These are phyloP conservation scores for Russula vinacea DNA, from an alignment of 768 basidiomycete genomes.

Conservation along the genomic window DNA sequence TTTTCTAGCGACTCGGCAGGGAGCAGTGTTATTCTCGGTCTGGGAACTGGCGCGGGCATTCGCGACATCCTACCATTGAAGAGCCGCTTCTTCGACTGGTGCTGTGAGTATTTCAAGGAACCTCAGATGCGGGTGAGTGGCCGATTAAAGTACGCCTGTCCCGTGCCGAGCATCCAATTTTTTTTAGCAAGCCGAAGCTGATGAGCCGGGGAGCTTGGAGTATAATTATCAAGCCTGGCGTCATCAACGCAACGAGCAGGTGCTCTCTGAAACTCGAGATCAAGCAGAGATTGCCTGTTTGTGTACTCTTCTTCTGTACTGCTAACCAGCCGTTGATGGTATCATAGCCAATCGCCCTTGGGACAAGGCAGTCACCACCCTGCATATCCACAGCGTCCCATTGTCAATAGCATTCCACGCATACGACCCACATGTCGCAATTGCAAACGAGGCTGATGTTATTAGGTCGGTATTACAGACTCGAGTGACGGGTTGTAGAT, in stretches of 20 bases:
- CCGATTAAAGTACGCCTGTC: neutral
- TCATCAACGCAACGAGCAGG: conserved; percentile 82
- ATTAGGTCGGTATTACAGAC: conserved; percentile 56
- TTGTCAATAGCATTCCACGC: conserved; percentile 86
- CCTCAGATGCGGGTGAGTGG: conserved; percentile 92
- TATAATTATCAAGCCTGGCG: conserved; percentile 97
- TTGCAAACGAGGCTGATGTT: conserved; percentile 82
- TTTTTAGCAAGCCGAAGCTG: conserved; percentile 82
- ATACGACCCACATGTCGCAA: conserved; percentile 83
- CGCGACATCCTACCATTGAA: conserved; percentile 85
- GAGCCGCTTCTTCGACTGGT: conserved; percentile 94
- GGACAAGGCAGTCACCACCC: conserved; percentile 67
- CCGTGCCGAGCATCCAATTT: conserved; percentile 22
- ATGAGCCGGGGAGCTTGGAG: conserved; percentile 90
- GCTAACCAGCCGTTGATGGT: conserved; percentile 13
- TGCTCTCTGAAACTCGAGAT: conserved; percentile 62
- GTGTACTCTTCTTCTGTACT: conserved; percentile 31
- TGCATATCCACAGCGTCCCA: conserved; percentile 59
- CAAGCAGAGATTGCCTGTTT: conserved; percentile 75
- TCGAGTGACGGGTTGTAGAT: conserved; percentile 9
- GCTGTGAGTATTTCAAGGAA: conserved; percentile 94
- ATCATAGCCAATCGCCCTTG: conserved; percentile 57
- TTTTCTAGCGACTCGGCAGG: conserved; percentile 72
- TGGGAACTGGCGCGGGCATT: conserved; percentile 78
- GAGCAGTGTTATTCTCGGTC: conserved; percentile 66